These are phyloP conservation scores for Pseudocercospora musae DNA, from an alignment of 2,329 filamentous ascomycete species.

Conservation along the genomic window DNA sequence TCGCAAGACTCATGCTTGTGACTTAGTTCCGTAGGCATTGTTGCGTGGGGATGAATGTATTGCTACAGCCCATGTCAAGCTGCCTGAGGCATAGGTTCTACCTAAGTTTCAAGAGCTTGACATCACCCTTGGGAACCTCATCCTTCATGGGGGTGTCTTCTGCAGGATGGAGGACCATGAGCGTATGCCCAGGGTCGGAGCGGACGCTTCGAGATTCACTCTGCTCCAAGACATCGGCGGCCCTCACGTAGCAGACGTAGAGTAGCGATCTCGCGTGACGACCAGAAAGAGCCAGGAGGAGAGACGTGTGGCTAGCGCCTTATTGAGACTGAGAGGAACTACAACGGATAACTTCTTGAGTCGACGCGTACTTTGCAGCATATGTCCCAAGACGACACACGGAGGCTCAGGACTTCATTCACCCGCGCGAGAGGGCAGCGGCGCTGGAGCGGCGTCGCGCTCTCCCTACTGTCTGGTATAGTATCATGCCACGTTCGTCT, in stretches of 20 bases:
- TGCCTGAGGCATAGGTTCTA: not conserved
- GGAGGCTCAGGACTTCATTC: no score
- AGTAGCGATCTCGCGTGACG: not conserved
- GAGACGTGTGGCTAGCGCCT: not conserved
- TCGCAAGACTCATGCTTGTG: not conserved
- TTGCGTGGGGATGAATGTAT: not conserved
- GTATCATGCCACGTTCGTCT: no score
- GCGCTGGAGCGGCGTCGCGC: no score
- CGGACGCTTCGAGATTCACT: not conserved
- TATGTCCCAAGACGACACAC: no score
- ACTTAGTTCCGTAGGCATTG: not conserved
- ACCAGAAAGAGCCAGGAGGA: not conserved
- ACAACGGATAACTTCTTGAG: no score
- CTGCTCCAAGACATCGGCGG: not conserved
- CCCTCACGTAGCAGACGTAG: not conserved
- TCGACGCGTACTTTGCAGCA: no score
- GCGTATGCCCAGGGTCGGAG: not conserved
- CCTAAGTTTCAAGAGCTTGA: not conserved
- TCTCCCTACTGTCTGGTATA: no score
- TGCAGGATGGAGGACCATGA: not conserved
- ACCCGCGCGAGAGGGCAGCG: no score
- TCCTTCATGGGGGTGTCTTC: not conserved
- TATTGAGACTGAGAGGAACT: no score
- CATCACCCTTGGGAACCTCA: not conserved
- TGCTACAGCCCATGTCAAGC: not conserved